A percentile compares a stretch with the other conserved stretches of the same genome.
Conservation (phyloP, 2,329 filamentous ascomycete species). For the Nigrograna mackinnonii region DNA sequence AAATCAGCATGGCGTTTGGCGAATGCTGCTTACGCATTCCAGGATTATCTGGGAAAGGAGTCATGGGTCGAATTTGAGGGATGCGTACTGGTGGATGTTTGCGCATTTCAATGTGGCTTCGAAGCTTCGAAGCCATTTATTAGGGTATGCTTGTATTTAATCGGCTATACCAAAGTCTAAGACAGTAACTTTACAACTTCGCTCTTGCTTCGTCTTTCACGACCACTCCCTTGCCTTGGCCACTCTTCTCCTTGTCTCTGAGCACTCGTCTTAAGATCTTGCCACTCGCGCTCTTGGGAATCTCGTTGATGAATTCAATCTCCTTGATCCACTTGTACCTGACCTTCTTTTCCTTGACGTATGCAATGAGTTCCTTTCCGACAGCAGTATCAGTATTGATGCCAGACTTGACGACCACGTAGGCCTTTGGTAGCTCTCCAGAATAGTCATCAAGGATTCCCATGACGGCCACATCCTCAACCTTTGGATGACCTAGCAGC, state of each 20-base stretch:
- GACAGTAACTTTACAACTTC: slow-evolving; percentile 1
- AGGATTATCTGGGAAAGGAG: too few relatives aligned
- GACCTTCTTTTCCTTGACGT: slow-evolving; percentile 49
- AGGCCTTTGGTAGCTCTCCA: slow-evolving; percentile 50
- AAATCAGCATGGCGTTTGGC: too few relatives aligned
- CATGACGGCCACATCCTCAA: slow-evolving; percentile 62
- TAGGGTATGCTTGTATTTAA: too few relatives aligned
- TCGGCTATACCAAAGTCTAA: not conserved
- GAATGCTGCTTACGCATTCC: too few relatives aligned
- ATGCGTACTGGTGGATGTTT: too few relatives aligned
- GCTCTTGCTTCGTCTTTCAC: slow-evolving; percentile 1
- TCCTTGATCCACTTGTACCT: slow-evolving; percentile 52
- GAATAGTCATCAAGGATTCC: slow-evolving; percentile 59
- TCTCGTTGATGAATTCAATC: slow-evolving; percentile 44
- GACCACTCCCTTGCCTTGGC: not conserved
- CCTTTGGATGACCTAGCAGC: slow-evolving; percentile 59
- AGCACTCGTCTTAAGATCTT: slow-evolving; percentile 68
- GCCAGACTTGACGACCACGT: slow-evolving; percentile 45
- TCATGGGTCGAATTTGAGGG: too few relatives aligned
- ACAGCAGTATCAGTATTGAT: slow-evolving; percentile 23
- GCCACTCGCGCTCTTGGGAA: slow-evolving; percentile 65
- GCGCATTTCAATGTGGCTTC: too few relatives aligned
- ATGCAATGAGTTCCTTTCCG: slow-evolving; percentile 44
- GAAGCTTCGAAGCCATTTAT: too few relatives aligned
- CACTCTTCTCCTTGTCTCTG: slow-evolving; percentile 68